These are phyloP conservation scores for Clonostachys rosea DNA, from an alignment of 2,329 filamentous ascomycete genomes.

Conservation along the genomic window DNA sequence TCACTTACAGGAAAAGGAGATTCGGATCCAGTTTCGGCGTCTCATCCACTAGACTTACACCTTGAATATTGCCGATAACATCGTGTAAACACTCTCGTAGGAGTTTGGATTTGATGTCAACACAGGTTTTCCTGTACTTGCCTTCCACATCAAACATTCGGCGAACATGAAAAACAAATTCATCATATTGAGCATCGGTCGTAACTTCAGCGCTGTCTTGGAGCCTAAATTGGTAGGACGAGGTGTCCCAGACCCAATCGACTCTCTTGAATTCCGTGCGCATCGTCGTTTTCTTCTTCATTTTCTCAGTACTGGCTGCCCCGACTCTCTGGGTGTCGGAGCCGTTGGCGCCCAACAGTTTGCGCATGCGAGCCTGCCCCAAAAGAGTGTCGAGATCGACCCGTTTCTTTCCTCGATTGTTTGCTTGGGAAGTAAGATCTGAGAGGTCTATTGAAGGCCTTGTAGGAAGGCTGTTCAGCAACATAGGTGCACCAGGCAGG, in stretches of 20 bases:
- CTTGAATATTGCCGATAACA: slow-evolving; percentile 25
- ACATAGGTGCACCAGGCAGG: no score
- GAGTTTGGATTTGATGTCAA: slow-evolving; percentile 82
- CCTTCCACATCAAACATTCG: slow-evolving; percentile 82
- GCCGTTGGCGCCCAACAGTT: no score
- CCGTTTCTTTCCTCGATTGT: no score
- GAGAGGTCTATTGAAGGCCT: no score
- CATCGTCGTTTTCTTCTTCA: slow-evolving; percentile 9
- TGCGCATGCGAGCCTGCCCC: no score
- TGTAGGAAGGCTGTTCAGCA: no score
- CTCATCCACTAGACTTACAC: slow-evolving; percentile 76
- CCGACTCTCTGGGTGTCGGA: no score
- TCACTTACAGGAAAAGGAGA: slow-evolving; percentile 57
- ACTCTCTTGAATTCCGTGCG: slow-evolving; percentile 43
- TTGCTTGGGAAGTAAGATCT: no score
- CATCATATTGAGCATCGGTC: slow-evolving; percentile 58
- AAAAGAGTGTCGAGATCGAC: no score
- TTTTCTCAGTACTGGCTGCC: no score
- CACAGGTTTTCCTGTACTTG: slow-evolving; percentile 65
- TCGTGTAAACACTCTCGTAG: slow-evolving; percentile 59
- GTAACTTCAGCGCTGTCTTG: slow-evolving; percentile 45
- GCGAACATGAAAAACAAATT: slow-evolving; percentile 79
- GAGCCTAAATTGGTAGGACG: slow-evolving; percentile 45
- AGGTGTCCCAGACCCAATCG: slow-evolving; percentile 48
- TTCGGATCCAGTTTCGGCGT: slow-evolving; percentile 70